Evolutionary conservation across 2,329 filamentous ascomycete genomes (phyloP), one percentile per base, ranked within the genome.

Genomic region (Penicillium sp.): DNA sequence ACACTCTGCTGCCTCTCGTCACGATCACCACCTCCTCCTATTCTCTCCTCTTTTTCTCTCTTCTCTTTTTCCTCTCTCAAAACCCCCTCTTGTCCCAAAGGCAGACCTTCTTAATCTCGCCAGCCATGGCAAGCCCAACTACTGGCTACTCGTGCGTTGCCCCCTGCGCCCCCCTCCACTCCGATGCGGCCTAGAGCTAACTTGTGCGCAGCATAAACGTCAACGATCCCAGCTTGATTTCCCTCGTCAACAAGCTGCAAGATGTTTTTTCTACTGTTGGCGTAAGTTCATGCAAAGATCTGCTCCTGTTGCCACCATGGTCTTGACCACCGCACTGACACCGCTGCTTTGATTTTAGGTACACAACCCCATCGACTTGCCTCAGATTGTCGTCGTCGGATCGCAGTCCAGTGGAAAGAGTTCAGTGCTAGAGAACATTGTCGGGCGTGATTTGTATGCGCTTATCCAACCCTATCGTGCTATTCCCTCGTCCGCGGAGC

Each of bases 331-430:
- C 50, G 37, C 43, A 66, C 69, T 74, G 64, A 74, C 68, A 69
- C 64, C 62, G 60, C 66, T 60, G 56, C 65, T 69, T 62, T 59
- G 55, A 57, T 64, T 49, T 71, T 71, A 89, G 87, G 95, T 98
- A 73, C 95, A 96, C 86, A 99, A 99, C 80, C 95, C 95, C 63
- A 99, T 99, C 83, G 95, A 99, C 82, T 82, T 99, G 65, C 95
- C 95, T 56, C 95, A 99, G 82, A 99, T 99, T 77, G 94, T 90
- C 69, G 95, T 99, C 68, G 95, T 99, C 58, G 95, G 95, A 73
- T 97, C 93, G 78, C 95, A 99, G 82, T 99, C 95, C 19, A 97
- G 94, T 78, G 95, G 95, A 81, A 99, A 99, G 88, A 97, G 92
- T 84, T 99, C 95, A 18, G 95, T 99, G 69, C 81, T 99, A 72